Evolutionary conservation across 495 filamentous ascomycete genomes (phyloP).

Genomic region (Penicillium antarcticum): DNA sequence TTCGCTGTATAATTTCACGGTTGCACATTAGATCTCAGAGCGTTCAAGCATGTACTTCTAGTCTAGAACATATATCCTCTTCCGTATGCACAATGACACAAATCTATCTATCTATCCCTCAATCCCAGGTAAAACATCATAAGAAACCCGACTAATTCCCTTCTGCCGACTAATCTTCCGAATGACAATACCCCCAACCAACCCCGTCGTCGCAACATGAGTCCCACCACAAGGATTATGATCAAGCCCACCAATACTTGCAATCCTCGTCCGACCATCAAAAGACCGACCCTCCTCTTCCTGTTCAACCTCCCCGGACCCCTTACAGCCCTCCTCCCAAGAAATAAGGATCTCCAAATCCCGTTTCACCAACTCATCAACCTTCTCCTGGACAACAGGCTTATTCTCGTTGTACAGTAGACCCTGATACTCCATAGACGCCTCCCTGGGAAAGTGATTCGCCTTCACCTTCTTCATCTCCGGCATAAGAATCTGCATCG

Average conservation of each 20-base stretch:
- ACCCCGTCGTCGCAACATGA: slow-evolving; percentile 52
- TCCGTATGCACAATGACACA: not conserved
- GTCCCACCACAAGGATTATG: slow-evolving; percentile 64
- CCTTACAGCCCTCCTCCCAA: slow-evolving; percentile 38
- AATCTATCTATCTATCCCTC: not conserved
- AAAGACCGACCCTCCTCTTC: slow-evolving; percentile 13
- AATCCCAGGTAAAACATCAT: slow-evolving; percentile 32
- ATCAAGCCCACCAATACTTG: slow-evolving; percentile 57
- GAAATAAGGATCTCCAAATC: slow-evolving; percentile 53
- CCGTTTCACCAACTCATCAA: slow-evolving; percentile 50
- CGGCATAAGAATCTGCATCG: slow-evolving; percentile 50
- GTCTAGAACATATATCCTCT: not conserved
- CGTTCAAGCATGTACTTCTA: slow-evolving; percentile 1
- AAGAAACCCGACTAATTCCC: slow-evolving; percentile 54
- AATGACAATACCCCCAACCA: slow-evolving; percentile 53
- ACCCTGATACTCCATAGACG: slow-evolving; percentile 58
- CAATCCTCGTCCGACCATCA: slow-evolving; percentile 34
- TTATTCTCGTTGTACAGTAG: slow-evolving; percentile 58
- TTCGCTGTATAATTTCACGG: slow-evolving; percentile 59
- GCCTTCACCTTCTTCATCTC: slow-evolving; percentile 60
- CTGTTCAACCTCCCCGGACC: slow-evolving; percentile 43
- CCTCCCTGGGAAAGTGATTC: slow-evolving; percentile 58
- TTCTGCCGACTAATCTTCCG: slow-evolving; percentile 59
- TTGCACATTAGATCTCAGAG: not conserved
- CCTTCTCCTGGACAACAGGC: slow-evolving; percentile 50